phyloP scores from a whole-genome alignment of 2,329 filamentous ascomycete species.

The Cladophialophora chaetospira region DNA sequence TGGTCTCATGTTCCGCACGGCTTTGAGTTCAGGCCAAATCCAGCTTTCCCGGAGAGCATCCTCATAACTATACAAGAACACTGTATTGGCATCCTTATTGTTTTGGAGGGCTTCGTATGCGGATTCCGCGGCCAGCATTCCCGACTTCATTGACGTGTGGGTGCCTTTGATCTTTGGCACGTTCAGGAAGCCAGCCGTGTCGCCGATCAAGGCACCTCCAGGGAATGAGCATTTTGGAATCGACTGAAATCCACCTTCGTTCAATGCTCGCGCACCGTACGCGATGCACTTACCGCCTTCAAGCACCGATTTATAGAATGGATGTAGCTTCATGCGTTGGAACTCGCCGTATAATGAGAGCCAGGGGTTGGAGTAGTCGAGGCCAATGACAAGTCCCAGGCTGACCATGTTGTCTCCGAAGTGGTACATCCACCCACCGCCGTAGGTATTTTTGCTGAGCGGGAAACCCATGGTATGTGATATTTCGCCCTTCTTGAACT shows the following conservation, averaged over 20 bases:
- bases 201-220: constrained; percentile 90
- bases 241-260: constrained; percentile 95
- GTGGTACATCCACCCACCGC: constrained; percentile 99
- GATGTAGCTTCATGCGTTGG: constrained; percentile 97
- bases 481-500: constrained; percentile 83
- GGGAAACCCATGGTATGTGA: constrained; percentile 93
- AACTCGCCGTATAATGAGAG: constrained; percentile 94
- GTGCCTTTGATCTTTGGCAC: constrained; percentile 98
- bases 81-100: constrained; percentile 57
- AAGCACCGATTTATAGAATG: constrained; percentile 81
- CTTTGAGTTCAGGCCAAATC: constrained; percentile 92
- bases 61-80: constrained; percentile 96
- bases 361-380: constrained; percentile 98
- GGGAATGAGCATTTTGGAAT: constrained; percentile 97
- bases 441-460: constrained; percentile 83
- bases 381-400: constrained; percentile 84
- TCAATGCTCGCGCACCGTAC: constrained; percentile 86
- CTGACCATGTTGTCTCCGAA: constrained; percentile 97
- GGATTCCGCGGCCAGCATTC: constrained; percentile 93
- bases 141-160: constrained; percentile 95
- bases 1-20: constrained; percentile 96
- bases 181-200: constrained; percentile 95
- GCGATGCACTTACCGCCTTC: constrained; percentile 97
- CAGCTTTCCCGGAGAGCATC: constrained; percentile 78
- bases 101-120: constrained; percentile 72